These are phyloP conservation scores for Wickerhamiella lipophila DNA, from an alignment of 805 yeast genomes.

Conservation along the genomic window DNA sequence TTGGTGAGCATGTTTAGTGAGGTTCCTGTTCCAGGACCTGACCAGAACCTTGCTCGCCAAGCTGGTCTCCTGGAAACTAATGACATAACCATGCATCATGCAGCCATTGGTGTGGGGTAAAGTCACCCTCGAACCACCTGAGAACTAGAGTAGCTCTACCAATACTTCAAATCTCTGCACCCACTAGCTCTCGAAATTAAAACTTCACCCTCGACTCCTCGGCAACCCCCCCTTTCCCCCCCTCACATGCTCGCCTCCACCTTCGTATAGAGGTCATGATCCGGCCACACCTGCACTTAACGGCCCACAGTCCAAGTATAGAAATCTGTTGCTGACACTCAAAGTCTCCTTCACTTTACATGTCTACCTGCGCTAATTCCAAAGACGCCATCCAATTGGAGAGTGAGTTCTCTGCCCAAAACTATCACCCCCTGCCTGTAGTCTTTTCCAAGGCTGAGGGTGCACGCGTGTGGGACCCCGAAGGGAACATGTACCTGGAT, in stretches of 20 bases:
- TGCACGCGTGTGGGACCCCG: conserved; percentile 97
- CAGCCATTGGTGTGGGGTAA: not conserved
- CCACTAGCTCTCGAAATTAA: too few species aligned
- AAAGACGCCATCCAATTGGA: conserved; percentile 55
- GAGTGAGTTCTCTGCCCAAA: conserved; percentile 79
- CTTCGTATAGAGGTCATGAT: conserved; percentile 9
- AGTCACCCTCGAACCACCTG: too few species aligned
- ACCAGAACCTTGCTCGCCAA: too few species aligned
- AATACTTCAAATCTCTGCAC: not conserved
- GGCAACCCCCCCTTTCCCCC: not conserved
- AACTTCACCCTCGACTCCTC: too few species aligned
- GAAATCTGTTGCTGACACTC: not conserved
- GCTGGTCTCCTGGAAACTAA: not conserved
- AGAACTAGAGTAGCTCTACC: too few species aligned
- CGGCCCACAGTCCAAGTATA: conserved; percentile 1
- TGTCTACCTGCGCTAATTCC: conserved; percentile 37
- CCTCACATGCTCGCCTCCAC: conserved; percentile 12
- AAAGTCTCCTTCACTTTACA: not conserved
- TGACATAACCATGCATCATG: not conserved
- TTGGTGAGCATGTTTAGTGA: too few species aligned
- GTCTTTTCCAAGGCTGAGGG: conserved; percentile 79
- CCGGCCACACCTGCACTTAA: conserved; percentile 16
- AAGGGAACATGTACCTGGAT: conserved; percentile 86
- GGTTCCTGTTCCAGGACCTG: too few species aligned
- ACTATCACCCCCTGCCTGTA: conserved; percentile 93